phyloP scores from a whole-genome alignment of 208 protist species.

The Baffinella frigidus region DNA sequence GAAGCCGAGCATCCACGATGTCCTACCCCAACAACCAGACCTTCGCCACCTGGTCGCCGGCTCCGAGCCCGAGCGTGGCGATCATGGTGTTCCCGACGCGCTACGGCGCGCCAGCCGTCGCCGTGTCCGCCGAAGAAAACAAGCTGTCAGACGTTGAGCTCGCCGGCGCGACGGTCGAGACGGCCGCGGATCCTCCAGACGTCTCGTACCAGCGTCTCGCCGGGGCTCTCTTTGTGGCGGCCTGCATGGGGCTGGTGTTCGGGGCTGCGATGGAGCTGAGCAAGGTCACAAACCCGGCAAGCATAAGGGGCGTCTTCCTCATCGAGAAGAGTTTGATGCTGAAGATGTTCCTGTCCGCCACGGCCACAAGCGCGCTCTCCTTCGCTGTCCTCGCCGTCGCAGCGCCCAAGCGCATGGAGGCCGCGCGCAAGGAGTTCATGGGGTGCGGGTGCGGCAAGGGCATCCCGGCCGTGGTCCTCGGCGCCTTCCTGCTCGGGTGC shows the following conservation, averaged over 20 bases:
- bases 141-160: too few species aligned
- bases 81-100: too few species aligned
- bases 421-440: neutral
- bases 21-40: too few species aligned
- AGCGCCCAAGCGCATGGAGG: neutral
- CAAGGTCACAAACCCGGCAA: slow-evolving; percentile 12
- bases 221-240: neutral
- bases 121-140: too few species aligned
- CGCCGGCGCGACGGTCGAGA: too few species aligned
- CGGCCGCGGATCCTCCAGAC: too few species aligned
- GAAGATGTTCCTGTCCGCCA: slow-evolving; percentile 48
- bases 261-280: neutral
- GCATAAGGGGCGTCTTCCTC: slow-evolving; percentile 6
- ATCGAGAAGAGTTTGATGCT: slow-evolving; percentile 21
- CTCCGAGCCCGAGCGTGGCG: too few species aligned
- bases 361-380: neutral
- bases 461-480: neutral
- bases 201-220: too few species aligned
- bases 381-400: neutral
- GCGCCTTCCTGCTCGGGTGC: neutral
- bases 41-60: too few species aligned
- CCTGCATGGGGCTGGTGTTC: neutral
- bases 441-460: neutral
- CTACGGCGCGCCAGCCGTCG: too few species aligned
- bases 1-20: too few species aligned